Evolutionary conservation across 2,329 filamentous ascomycete genomes (phyloP).

Genomic region (Ustulina deusta): DNA sequence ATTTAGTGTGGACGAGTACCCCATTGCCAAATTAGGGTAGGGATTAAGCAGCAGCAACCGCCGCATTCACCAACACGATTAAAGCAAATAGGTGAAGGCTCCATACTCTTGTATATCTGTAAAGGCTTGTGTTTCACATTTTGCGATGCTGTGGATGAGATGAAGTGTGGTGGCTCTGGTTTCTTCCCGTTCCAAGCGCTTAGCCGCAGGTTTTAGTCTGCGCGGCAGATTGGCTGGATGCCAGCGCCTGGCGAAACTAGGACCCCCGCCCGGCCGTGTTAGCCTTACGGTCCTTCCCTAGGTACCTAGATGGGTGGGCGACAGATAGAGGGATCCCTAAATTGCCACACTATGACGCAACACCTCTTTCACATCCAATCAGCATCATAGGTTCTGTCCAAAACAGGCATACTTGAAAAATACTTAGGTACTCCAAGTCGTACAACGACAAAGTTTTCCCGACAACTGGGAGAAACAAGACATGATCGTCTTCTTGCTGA

Average conservation of each 20-base stretch:
- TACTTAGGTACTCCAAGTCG: not conserved
- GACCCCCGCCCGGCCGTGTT: slow-evolving; percentile 3
- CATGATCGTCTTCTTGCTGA: not conserved
- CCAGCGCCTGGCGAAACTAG: slow-evolving; percentile 5
- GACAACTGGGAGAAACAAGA: not conserved
- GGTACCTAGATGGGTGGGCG: not conserved
- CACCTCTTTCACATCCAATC: slow-evolving; percentile 40
- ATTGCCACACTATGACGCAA: slow-evolving; percentile 30
- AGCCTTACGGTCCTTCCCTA: no score
- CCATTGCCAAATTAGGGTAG: not conserved
- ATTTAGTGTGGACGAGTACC: no score
- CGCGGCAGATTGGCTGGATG: slow-evolving; percentile 31
- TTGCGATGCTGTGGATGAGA: not conserved
- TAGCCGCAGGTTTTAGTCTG: slow-evolving; percentile 15
- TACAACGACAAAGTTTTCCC: not conserved
- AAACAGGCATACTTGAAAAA: slow-evolving; percentile 41
- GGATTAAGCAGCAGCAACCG: not conserved
- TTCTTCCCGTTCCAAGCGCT: slow-evolving; percentile 19
- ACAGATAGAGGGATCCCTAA: not conserved
- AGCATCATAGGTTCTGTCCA: slow-evolving; percentile 34
- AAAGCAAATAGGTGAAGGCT: no score
- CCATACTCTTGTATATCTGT: not conserved
- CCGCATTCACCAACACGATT: not conserved
- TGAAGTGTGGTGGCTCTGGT: slow-evolving; percentile 12
- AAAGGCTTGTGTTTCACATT: slow-evolving; percentile 22